These are phyloP conservation scores for Jatropha curcas DNA, from an alignment of 345 rosid species.

Conservation along the genomic window DNA sequence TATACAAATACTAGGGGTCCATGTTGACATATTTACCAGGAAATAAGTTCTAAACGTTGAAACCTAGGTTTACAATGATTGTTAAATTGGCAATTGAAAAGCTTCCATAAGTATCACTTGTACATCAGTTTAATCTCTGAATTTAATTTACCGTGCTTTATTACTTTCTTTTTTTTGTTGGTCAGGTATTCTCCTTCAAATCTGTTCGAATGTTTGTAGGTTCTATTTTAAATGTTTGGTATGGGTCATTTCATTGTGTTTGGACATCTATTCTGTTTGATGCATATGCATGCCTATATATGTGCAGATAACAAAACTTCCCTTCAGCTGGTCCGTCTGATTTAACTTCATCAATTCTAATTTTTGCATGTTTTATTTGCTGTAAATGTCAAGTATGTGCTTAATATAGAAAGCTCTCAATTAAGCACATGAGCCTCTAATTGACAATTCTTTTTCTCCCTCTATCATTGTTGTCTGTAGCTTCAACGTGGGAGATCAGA, in stretches of 20 bases:
- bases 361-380: constrained; percentile 3
- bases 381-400: neutral
- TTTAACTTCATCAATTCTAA: constrained; percentile 1
- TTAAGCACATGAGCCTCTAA: neutral
- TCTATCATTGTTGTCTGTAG: constrained; percentile 34
- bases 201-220: neutral
- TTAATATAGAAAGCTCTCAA: neutral
- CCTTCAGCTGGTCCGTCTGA: neutral
- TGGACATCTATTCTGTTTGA: constrained; percentile 3
- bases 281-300: neutral
- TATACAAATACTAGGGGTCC: neutral
- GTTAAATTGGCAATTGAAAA: neutral
- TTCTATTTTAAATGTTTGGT: neutral
- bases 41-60: constrained; percentile 2
- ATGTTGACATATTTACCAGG: neutral
- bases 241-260: neutral
- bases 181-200: neutral
- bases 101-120: neutral
- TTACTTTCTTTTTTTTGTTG: neutral
- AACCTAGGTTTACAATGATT: neutral
- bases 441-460: neutral
- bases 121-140: neutral
- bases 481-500: constrained; percentile 94
- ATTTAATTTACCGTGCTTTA: neutral
- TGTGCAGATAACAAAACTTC: neutral